Evolutionary conservation across 2,329 filamentous ascomycete genomes (phyloP).

Genomic region (Fusarium austroafricanum): DNA sequence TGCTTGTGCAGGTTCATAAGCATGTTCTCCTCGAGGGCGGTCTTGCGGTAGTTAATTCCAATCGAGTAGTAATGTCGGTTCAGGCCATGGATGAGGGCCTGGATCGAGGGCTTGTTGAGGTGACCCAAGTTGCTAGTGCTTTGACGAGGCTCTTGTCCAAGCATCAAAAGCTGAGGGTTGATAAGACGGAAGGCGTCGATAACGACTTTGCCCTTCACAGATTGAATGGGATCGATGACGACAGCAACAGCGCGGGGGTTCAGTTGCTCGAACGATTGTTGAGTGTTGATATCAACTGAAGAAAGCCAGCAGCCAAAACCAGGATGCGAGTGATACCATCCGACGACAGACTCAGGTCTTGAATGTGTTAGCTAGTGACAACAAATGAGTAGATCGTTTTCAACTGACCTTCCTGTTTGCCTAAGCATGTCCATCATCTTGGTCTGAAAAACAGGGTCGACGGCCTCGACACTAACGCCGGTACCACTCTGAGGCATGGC

Average conservation of each 20-base stretch:
- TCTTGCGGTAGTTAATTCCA: constrained; percentile 97
- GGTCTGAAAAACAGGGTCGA: constrained; percentile 98
- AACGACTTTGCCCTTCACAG: constrained; percentile 99
- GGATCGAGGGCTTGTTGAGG: constrained; percentile 99
- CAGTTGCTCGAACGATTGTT: constrained; percentile 99
- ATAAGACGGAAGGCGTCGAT: constrained; percentile 99
- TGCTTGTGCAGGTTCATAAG: constrained; percentile 99
- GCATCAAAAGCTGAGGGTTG: constrained; percentile 96
- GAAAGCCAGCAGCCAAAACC: constrained; percentile 99
- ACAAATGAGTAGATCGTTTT: not conserved
- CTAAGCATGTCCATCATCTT: constrained; percentile 99
- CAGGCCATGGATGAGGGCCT: constrained; percentile 96
- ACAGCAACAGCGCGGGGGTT: constrained; percentile 97
- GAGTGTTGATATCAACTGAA: constrained; percentile 98
- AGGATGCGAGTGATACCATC: constrained; percentile 99
- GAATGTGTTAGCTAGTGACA: constrained; percentile 23
- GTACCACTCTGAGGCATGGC: constrained; percentile 99
- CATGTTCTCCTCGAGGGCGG: constrained; percentile 98
- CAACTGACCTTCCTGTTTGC: constrained; percentile 88
- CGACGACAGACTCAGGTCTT: constrained; percentile 92
- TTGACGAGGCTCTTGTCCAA: constrained; percentile 96
- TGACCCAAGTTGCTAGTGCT: constrained; percentile 98
- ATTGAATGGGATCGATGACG: constrained; percentile 98
- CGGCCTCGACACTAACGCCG: constrained; percentile 96
- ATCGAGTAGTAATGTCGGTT: constrained; percentile 99